phyloP scores from a whole-genome alignment of 2,329 filamentous ascomycete genomes.

The Colletotrichum sojae region DNA sequence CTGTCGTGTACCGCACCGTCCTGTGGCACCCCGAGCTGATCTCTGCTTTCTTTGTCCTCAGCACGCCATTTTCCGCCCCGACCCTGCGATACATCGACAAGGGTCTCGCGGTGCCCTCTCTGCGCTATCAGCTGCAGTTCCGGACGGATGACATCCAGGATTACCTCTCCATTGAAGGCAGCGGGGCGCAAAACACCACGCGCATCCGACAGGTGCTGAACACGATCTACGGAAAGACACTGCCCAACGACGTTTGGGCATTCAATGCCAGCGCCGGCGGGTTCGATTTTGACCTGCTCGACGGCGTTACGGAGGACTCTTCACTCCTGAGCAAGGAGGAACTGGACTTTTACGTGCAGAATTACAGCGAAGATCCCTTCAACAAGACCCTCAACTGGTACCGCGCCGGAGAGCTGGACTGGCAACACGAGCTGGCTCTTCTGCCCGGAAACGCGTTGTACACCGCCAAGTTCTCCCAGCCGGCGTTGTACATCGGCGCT shows the following conservation, averaged over 20 bases:
- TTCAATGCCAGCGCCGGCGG: conserved; percentile 72
- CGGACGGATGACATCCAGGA: conserved; percentile 67
- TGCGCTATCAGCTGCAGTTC: conserved; percentile 83
- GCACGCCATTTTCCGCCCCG: conserved; percentile 77
- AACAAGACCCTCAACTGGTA: conserved; percentile 92
- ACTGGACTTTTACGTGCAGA: conserved; percentile 81
- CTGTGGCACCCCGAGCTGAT: conserved; percentile 79
- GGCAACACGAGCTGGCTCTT: conserved; percentile 77
- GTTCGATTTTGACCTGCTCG: conserved; percentile 71
- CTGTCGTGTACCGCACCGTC: conserved; percentile 77
- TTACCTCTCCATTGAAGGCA: conserved; percentile 53
- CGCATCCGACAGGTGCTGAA: conserved; percentile 76
- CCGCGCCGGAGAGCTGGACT: conserved; percentile 79
- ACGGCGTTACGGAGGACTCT: conserved; percentile 62
- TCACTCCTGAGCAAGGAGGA: conserved; percentile 76
- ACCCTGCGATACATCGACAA: conserved; percentile 63
- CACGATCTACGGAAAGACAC: conserved; percentile 75
- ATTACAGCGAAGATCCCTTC: conserved; percentile 80
- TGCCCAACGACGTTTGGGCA: conserved; percentile 63
- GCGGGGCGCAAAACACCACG: conserved; percentile 57
- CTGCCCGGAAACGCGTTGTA: conserved; percentile 63
- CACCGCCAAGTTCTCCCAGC: conserved; percentile 62
- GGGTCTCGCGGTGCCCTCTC: conserved; percentile 74
- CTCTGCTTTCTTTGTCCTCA: conserved; percentile 78
- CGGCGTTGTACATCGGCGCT: conserved; percentile 79